These are phyloP conservation scores for Cercophora scortea DNA, from an alignment of 495 filamentous ascomycete species.

Conservation along the genomic window DNA sequence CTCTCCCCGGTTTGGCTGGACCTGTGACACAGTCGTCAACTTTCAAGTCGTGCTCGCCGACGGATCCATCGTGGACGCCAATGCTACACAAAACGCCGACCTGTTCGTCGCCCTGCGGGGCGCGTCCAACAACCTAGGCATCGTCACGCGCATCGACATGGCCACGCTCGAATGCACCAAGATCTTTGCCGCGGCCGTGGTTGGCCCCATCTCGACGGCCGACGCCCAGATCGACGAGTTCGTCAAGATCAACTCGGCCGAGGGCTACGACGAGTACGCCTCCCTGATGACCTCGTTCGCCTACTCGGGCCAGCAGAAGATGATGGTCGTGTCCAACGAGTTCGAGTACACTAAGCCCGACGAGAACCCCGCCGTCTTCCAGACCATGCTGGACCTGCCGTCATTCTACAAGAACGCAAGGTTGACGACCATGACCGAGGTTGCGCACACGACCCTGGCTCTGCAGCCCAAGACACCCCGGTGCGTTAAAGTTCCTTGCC, in stretches of 20 bases:
- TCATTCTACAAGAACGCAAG: neutral
- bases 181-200: neutral
- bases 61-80: constrained; percentile 38
- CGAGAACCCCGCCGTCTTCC: neutral
- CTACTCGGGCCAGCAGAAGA: neutral
- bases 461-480: neutral
- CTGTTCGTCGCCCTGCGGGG: constrained; percentile 48
- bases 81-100: constrained; percentile 32
- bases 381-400: neutral
- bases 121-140: constrained; percentile 47
- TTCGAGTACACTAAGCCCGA: neutral
- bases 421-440: neutral
- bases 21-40: constrained; percentile 40
- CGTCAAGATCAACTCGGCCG: neutral
- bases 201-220: neutral
- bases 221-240: neutral
- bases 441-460: neutral
- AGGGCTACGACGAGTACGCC: neutral
- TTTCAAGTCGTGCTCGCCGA: constrained; percentile 55
- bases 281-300: neutral
- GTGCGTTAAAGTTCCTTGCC: neutral
- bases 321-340: neutral
- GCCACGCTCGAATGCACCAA: constrained; percentile 5
- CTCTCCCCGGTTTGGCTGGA: constrained; percentile 39
- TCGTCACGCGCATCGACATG: constrained; percentile 37